phyloP scores from a whole-genome alignment of 768 basidiomycete genomes.

The Tricholoma hemisulphureum region DNA sequence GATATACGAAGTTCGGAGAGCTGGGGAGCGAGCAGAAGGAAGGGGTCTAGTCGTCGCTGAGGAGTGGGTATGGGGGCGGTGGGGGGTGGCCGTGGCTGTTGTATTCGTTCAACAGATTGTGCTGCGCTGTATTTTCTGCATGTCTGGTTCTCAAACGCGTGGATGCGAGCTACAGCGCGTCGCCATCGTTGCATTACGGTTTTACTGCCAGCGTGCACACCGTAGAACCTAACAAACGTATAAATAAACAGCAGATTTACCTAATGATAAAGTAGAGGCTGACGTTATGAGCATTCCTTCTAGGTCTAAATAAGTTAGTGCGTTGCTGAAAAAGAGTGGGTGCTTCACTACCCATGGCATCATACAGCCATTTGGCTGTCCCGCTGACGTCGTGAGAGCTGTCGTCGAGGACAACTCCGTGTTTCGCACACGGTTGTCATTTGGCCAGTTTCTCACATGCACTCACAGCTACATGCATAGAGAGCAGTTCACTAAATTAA shows the following conservation, averaged over 20 bases:
- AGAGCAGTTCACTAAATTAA: no score
- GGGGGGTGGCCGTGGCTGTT: not conserved
- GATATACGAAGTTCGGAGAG: constrained; percentile 64
- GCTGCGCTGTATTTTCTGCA: constrained; percentile 6
- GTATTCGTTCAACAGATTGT: not conserved
- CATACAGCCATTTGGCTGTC: not conserved
- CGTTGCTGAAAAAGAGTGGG: not conserved
- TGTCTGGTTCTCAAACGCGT: constrained; percentile 7
- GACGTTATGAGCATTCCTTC: not conserved
- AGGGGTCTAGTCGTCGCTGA: constrained; percentile 53
- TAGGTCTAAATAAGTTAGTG: not conserved
- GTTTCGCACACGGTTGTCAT: not conserved
- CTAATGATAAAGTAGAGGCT: not conserved
- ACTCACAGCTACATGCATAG: no score
- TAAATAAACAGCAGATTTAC: not conserved
- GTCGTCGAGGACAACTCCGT: not conserved
- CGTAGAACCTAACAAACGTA: not conserved
- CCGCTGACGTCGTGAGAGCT: not conserved
- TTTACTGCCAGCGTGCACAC: not conserved
- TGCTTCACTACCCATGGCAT: not conserved
- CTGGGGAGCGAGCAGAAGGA: constrained; percentile 64
- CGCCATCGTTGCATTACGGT: constrained; percentile 16
- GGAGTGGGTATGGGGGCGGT: not conserved
- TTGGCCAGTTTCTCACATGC: no score
- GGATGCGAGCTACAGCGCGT: constrained; percentile 6